Evolutionary conservation across 768 basidiomycete species (phyloP), one percentile per base, ranked within the genome.

Genomic region (Suillus alpinus): DNA sequence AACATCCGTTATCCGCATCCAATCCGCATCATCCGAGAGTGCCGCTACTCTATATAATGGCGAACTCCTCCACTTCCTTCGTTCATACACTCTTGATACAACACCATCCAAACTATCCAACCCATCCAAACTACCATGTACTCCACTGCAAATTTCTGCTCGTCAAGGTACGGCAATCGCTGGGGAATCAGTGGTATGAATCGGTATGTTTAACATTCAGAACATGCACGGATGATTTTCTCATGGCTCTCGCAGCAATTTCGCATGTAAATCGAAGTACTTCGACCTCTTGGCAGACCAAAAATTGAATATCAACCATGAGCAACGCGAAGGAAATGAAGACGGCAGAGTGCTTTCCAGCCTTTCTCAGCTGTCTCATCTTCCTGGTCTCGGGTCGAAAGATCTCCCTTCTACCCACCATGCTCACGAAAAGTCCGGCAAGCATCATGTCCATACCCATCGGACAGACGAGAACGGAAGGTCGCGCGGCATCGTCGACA

Each of bases 101-200:
- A 8, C 7, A 16, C 7, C 18, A 18, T 18, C 3, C 1, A 47
- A 26, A 47, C 16, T 14, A 26, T 26, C 26, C 26, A 26, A 26
- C 8, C 7, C 7, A 18, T 18, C 7, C 1, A 47, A 26, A 47
- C 16, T 14, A 26, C 14, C 7, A 26, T 47, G 26, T 23, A 47
- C 8, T 47, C 23, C 7, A 47, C 46, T 47, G 46, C 46, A 14
- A 47, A 23, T 7, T 23, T 29, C 26, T 47, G 46, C 72, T 75
- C 86, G 56, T 79, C 98, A 75, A 93, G 91, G 82, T 98, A 98
- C 76, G 98, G 98, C 71, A 94, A 96, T 66, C 91, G 93, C 66
- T 69, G 94, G 89, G 89, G 93, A 95, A 72, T 98, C 94, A 4
- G n/a, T 73, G 97, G 98, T 75, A 98, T 94, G 95, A 98, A 99